Evolutionary conservation across 441 rosid species (phyloP).

Genomic region (Populus hybrid): DNA sequence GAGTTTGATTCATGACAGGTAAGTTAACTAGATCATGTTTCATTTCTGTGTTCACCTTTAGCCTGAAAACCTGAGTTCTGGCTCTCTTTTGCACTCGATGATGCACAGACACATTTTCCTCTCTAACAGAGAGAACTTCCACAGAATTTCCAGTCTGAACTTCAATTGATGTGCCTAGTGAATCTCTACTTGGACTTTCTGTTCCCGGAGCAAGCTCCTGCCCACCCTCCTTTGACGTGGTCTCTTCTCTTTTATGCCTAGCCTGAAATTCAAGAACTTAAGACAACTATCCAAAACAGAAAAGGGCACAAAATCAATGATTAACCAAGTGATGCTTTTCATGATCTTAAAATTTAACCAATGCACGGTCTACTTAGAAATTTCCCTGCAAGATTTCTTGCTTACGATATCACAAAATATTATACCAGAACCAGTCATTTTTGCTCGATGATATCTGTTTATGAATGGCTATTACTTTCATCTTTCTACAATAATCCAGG

Average conservation of each 20-base stretch:
- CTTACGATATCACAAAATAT: background rate
- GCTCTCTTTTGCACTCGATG: conserved; percentile 35
- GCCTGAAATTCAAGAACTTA: conserved; percentile 39
- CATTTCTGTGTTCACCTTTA: conserved; percentile 45
- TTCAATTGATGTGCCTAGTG: conserved; percentile 65
- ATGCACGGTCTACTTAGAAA: background rate
- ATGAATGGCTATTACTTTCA: background rate
- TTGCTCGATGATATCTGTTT: background rate
- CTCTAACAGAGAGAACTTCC: conserved; percentile 34
- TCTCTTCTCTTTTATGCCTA: conserved; percentile 27
- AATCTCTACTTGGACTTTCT: conserved; percentile 47
- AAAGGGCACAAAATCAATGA: background rate
- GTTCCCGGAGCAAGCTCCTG: conserved; percentile 26
- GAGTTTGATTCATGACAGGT: background rate
- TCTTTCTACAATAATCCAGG: background rate
- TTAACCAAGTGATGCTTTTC: background rate
- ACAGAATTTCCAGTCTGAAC: conserved; percentile 63
- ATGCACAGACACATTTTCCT: conserved; percentile 32
- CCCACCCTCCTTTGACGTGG: conserved; percentile 15
- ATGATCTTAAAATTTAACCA: background rate
- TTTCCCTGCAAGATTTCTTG: background rate
- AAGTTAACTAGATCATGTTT: background rate
- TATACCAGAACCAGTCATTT: background rate
- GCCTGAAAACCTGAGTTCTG: conserved; percentile 44
- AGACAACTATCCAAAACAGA: background rate